These are phyloP conservation scores for Avicennia marina DNA, from an alignment of 257 asterid genomes.

Conservation along the genomic window DNA sequence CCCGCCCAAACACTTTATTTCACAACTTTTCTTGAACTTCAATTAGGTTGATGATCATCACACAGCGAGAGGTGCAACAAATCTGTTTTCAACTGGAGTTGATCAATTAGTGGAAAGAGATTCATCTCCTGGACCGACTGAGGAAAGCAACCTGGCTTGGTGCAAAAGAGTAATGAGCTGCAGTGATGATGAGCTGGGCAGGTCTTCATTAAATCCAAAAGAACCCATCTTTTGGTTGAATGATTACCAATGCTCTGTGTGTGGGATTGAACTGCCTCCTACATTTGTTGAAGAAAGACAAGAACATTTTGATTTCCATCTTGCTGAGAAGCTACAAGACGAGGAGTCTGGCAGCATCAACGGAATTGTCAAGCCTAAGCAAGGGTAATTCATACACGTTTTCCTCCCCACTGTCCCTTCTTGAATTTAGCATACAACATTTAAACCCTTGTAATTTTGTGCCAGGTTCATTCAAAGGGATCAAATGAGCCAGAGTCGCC, in stretches of 20 bases:
- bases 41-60: slow-evolving; percentile 34
- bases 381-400: slow-evolving; percentile 21
- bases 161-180: slow-evolving; percentile 8
- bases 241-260: slow-evolving; percentile 73
- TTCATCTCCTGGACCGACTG: slow-evolving; percentile 21
- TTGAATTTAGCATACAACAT: background rate
- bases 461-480: slow-evolving; percentile 45
- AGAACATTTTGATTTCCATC: slow-evolving; percentile 91
- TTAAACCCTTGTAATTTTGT: background rate
- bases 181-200: slow-evolving; percentile 27
- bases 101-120: slow-evolving; percentile 16
- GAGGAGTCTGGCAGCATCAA: slow-evolving; percentile 48
- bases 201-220: slow-evolving; percentile 18
- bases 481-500: slow-evolving; percentile 30
- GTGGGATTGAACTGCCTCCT: slow-evolving; percentile 82
- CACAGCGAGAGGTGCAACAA: slow-evolving; percentile 8
- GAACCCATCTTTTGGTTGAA: slow-evolving; percentile 57
- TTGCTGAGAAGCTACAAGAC: slow-evolving; percentile 80
- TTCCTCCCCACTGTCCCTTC: too few relatives aligned
- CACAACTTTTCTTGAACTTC: too few relatives aligned
- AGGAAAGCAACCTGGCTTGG: slow-evolving; percentile 22
- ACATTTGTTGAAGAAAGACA: slow-evolving; percentile 75
- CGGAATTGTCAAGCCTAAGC: slow-evolving; percentile 30
- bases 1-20: background rate
- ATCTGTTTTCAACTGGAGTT: slow-evolving; percentile 13